These are phyloP conservation scores for Alternaria gansuensis DNA, from an alignment of 2,329 filamentous ascomycete genomes.

Conservation along the genomic window DNA sequence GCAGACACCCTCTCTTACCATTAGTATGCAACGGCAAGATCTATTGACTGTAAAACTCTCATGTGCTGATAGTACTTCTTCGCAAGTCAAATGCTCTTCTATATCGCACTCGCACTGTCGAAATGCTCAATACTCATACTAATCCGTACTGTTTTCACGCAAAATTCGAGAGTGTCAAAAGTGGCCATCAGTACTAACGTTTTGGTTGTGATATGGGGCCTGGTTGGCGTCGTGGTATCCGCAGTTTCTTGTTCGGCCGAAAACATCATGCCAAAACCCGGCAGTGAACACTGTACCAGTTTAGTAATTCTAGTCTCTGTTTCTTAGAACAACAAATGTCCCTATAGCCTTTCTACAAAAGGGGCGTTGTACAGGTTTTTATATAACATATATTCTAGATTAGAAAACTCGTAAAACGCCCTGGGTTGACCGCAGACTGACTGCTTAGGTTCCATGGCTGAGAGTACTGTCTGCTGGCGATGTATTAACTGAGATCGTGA, in stretches of 20 bases:
- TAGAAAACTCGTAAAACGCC: not conserved
- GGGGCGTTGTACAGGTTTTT: not conserved
- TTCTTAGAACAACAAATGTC: not conserved
- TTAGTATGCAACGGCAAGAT: no score
- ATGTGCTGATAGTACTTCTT: conserved; percentile 7
- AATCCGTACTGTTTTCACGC: conserved; percentile 5
- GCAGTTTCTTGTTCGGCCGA: conserved; percentile 9
- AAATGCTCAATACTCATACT: conserved; percentile 18
- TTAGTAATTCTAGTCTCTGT: not conserved
- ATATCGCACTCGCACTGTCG: conserved; percentile 16
- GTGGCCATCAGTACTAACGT: not conserved
- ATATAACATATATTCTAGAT: no score
- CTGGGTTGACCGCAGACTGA: not conserved
- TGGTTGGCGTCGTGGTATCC: conserved; percentile 5
- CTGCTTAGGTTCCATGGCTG: conserved; percentile 11
- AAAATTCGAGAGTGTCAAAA: conserved; percentile 5
- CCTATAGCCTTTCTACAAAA: not conserved
- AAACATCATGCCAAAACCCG: conserved; percentile 6
- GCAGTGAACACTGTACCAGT: conserved; percentile 3
- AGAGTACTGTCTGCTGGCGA: conserved; percentile 8
- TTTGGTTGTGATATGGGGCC: conserved; percentile 10
- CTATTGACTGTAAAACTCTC: not conserved
- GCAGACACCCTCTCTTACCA: not conserved
- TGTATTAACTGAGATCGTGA: conserved; percentile 8
- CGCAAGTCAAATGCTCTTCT: conserved; percentile 7